Conservation (phyloP, 805 yeast genomes). For the Cyberlindnera euphorbiiphila region DNA sequence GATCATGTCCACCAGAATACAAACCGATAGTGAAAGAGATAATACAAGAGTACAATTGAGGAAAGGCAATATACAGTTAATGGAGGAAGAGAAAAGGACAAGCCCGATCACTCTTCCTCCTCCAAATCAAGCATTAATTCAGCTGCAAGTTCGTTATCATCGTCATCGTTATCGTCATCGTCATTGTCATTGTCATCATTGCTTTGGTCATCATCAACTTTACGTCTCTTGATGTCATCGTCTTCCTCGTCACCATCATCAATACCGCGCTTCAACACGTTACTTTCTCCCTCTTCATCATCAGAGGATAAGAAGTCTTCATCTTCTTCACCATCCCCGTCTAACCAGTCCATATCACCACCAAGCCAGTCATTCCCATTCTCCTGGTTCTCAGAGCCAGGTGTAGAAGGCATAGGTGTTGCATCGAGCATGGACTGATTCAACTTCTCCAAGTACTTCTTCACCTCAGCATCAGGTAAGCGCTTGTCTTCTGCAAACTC, state of each 20-base stretch:
- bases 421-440: conserved; percentile 18
- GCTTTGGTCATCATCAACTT: conserved; percentile 24
- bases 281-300: conserved; percentile 9
- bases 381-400: conserved; percentile 26
- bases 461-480: conserved; percentile 39
- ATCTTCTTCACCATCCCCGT: conserved; percentile 46
- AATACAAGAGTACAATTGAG: too few relatives aligned
- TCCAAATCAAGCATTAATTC: conserved; percentile 30
- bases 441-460: conserved; percentile 29
- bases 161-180: conserved; percentile 25
- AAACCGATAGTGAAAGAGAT: too few relatives aligned
- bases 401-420: background rate
- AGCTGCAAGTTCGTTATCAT: conserved; percentile 31
- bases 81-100: too few relatives aligned
- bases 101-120: too few relatives aligned
- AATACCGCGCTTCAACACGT: conserved; percentile 2
- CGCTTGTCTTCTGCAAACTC: conserved; percentile 45
- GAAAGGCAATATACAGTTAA: too few relatives aligned
- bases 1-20: too few relatives aligned
- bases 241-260: conserved; percentile 25
- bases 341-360: conserved; percentile 29
- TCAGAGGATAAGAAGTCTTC: conserved; percentile 13
- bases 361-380: conserved; percentile 36
- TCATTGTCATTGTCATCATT: conserved; percentile 8
- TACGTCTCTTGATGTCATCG: conserved; percentile 31